Evolutionary conservation across 495 filamentous ascomycete species (phyloP).

Genomic region (Penicillium silybi): DNA sequence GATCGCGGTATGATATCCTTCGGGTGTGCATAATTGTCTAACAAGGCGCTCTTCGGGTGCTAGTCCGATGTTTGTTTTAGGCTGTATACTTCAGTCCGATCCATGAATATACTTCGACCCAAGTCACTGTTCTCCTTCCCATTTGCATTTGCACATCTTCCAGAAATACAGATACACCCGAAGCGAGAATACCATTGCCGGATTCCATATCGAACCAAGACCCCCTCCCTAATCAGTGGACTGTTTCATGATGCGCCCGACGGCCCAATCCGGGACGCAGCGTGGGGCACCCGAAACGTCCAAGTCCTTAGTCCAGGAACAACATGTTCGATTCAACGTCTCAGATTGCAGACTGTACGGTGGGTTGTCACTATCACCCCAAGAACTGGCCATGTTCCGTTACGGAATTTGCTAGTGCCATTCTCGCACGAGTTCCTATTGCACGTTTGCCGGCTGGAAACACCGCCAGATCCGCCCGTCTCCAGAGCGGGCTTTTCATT

Average conservation of each 20-base stretch:
- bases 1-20: not conserved
- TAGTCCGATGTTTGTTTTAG: not conserved
- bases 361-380: not conserved
- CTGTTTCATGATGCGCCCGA: conserved; percentile 8
- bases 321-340: conserved; percentile 6
- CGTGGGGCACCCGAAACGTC: conserved; percentile 6
- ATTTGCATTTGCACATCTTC: not conserved
- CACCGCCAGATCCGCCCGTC: conserved; percentile 3
- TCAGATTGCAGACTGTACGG: conserved; percentile 1
- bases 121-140: too few species aligned
- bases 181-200: not conserved
- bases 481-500: conserved; percentile 1
- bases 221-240: not conserved
- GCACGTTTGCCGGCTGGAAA: not conserved
- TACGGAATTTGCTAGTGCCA: not conserved
- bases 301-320: not conserved
- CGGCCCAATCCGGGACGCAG: conserved; percentile 3
- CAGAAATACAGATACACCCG: not conserved
- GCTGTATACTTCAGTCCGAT: not conserved
- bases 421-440: not conserved
- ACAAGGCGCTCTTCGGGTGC: too few species aligned
- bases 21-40: not conserved
- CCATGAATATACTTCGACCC: not conserved
- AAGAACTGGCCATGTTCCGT: not conserved
- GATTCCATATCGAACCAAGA: not conserved